Conservation (phyloP, 2,329 filamentous ascomycete species). For the Cephalotrichum gorgonifer region DNA sequence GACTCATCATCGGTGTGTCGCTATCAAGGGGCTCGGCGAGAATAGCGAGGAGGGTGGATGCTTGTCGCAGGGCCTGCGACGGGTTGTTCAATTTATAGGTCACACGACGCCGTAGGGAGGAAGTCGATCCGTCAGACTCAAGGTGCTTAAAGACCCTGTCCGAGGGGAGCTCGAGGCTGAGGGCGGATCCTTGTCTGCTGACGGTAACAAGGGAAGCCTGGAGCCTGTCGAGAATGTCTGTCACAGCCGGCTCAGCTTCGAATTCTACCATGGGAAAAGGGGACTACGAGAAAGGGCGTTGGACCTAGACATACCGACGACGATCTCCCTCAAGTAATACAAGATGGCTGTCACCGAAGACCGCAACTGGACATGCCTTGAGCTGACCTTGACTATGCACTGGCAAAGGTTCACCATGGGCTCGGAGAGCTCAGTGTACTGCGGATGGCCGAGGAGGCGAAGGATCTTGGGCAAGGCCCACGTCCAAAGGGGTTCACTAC, state of each 20-base stretch:
- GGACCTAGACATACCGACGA: conserved; percentile 28
- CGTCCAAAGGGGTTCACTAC: conserved; percentile 52
- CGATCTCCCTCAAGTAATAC: conserved; percentile 36
- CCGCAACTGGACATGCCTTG: conserved; percentile 37
- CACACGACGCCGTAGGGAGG: conserved; percentile 1
- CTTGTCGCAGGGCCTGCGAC: neutral
- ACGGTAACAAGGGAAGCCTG: neutral
- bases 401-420: conserved; percentile 44
- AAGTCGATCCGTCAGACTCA: neutral
- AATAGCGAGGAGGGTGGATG: neutral
- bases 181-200: neutral
- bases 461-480: conserved; percentile 53
- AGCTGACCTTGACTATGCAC: conserved; percentile 33
- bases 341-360: conserved; percentile 28
- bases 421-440: conserved; percentile 34
- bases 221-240: conserved; percentile 2
- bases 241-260: neutral
- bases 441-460: conserved; percentile 41
- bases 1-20: neutral
- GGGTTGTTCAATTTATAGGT: conserved; percentile 7
- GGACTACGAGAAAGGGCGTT: neutral
- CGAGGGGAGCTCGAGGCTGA: conserved; percentile 3
- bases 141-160: neutral
- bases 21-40: neutral
- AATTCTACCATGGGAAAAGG: neutral